These are phyloP conservation scores for Euphrasia confusa DNA, from an alignment of 257 asterid genomes.

Conservation along the genomic window DNA sequence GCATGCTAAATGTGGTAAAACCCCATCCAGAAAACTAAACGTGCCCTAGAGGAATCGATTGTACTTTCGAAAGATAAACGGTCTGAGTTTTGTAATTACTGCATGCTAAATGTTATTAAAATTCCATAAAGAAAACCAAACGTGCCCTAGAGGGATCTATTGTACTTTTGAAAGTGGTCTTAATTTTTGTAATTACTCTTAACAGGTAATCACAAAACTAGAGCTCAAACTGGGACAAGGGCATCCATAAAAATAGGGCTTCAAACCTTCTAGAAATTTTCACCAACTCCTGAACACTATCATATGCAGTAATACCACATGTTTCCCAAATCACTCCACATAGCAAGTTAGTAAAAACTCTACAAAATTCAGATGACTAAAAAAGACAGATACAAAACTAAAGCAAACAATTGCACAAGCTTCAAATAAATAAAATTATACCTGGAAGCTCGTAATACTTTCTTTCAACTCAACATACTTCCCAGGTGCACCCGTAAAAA, in stretches of 20 bases:
- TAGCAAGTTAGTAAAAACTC: neutral
- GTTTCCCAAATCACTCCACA: neutral
- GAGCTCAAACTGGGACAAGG: too few relatives aligned
- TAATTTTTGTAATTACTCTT: neutral
- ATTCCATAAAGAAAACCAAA: neutral
- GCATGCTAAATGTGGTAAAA: neutral
- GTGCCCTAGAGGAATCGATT: neutral
- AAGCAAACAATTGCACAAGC: neutral
- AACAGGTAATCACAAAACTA: neutral
- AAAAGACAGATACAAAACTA: too few relatives aligned
- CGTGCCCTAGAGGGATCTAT: neutral
- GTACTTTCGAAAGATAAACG: neutral
- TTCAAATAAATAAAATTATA: slow-evolving; percentile 24
- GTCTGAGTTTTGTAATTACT: too few relatives aligned
- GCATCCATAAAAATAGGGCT: too few relatives aligned
- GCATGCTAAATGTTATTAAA: neutral
- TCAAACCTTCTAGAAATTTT: too few relatives aligned
- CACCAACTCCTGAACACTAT: neutral
- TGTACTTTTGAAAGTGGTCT: neutral
- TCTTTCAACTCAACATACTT: slow-evolving; percentile 97
- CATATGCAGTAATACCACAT: neutral
- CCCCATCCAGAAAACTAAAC: neutral
- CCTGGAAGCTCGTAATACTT: slow-evolving; percentile 93
- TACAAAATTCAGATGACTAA: neutral
- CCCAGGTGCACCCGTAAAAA: slow-evolving; percentile 97